Conservation (phyloP, 2,329 filamentous ascomycete genomes). For the Fusarium subtropicale region DNA sequence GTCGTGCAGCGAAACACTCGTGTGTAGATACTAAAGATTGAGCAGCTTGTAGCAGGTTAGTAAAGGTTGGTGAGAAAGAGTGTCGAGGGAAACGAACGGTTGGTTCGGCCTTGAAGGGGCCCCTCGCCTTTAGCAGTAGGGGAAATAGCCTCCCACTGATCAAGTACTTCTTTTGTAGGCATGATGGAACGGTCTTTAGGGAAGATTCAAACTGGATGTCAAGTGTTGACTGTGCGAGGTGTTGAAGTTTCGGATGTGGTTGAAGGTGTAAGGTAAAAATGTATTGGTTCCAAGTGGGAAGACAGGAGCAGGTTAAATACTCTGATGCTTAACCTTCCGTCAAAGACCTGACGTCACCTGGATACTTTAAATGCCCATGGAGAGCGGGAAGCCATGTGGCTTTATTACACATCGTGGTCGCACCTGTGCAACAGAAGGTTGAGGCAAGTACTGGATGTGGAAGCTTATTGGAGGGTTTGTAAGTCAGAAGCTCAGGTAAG, state of each 20-base stretch:
- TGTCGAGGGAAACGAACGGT: conserved; percentile 8
- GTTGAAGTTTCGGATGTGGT: too few relatives aligned
- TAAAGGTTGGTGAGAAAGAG: rapidly evolving
- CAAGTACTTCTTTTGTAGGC: conserved; percentile 42
- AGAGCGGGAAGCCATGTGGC: neutral
- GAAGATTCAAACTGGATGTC: neutral
- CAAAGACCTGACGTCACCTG: conserved; percentile 17
- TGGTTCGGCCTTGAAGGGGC: conserved; percentile 31
- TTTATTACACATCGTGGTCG: neutral
- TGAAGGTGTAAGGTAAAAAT: neutral
- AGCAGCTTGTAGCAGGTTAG: conserved; percentile 5
- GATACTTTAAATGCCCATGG: neutral
- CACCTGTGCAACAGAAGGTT: conserved; percentile 15
- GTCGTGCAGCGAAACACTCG: conserved; percentile 40
- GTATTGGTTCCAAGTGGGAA: neutral
- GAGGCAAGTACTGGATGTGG: neutral
- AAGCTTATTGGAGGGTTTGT: neutral
- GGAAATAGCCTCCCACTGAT: conserved; percentile 29
- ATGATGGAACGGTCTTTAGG: conserved; percentile 7
- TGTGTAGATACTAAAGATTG: conserved; percentile 47
- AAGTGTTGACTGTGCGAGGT: neutral
- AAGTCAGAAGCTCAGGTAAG: neutral
- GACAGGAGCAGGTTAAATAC: neutral
- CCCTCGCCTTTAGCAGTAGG: conserved; percentile 35
- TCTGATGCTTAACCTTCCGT: neutral